phyloP scores from a whole-genome alignment of 345 rosid species.

The Eucalyptus decipiens region DNA sequence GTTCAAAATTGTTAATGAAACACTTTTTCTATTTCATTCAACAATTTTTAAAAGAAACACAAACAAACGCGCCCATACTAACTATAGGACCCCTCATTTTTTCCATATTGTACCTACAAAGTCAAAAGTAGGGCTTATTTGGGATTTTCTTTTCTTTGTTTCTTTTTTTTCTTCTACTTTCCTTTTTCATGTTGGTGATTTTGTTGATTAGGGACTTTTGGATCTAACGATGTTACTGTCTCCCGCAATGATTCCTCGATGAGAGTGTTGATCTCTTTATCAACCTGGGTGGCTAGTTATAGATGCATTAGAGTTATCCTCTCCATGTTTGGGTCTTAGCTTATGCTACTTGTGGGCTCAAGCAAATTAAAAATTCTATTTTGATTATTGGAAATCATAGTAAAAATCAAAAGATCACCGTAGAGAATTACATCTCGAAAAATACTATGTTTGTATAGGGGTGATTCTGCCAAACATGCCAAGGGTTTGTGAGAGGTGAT shows the following conservation, averaged over 20 bases:
- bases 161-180: no score
- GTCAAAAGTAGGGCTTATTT: no score
- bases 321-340: rapidly evolving
- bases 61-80: no score
- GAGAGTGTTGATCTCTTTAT: neutral
- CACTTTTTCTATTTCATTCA: no score
- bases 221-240: rapidly evolving
- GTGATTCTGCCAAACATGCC: neutral
- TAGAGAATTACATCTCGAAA: neutral
- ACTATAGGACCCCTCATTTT: no score
- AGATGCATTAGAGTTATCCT: neutral
- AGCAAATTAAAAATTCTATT: neutral
- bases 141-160: no score
- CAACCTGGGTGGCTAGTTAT: rapidly evolving
- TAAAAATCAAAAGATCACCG: neutral
- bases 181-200: neutral
- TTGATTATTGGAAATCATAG: no score
- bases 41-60: no score
- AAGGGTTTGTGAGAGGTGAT: neutral
- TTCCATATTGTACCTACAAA: no score
- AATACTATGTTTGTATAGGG: rapidly evolving
- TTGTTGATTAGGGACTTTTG: no score
- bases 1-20: no score
- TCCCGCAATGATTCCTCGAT: rapidly evolving
- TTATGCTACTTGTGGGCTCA: neutral